Evolutionary conservation across 2,329 filamentous ascomycete genomes (phyloP).

Genomic region (Xylariomycetidae sp.): DNA sequence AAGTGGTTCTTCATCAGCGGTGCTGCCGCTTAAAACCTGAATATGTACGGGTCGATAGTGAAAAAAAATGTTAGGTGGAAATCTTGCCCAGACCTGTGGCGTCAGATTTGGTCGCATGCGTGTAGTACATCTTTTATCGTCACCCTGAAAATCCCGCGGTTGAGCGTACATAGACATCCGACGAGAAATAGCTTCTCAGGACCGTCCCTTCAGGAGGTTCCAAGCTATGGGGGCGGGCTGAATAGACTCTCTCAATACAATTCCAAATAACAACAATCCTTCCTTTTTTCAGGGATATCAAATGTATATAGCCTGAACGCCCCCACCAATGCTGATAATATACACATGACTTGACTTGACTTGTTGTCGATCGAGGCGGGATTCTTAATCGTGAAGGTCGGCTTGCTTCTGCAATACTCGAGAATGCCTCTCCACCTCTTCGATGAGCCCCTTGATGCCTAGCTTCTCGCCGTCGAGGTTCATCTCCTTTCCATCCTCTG

Average conservation of each 20-base stretch:
- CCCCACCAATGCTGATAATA: too few species aligned
- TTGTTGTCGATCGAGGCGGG: too few species aligned
- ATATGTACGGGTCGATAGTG: slow-evolving; percentile 26
- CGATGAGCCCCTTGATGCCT: slow-evolving; percentile 79
- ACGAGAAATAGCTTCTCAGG: too few species aligned
- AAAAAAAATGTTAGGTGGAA: too few species aligned
- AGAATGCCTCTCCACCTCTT: slow-evolving; percentile 88
- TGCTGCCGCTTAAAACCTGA: slow-evolving; percentile 65
- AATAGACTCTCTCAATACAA: too few species aligned
- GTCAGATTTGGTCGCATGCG: slow-evolving; percentile 21
- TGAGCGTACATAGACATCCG: too few species aligned
- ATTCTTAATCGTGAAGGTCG: slow-evolving; percentile 58
- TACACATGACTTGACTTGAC: too few species aligned
- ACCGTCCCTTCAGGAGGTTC: too few species aligned
- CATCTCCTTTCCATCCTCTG: slow-evolving; percentile 92
- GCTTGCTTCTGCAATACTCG: slow-evolving; percentile 76
- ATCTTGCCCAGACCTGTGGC: slow-evolving; percentile 7
- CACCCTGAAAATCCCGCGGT: too few species aligned
- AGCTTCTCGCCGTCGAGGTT: slow-evolving; percentile 74
- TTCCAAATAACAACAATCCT: too few species aligned
- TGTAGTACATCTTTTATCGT: slow-evolving; percentile 4
- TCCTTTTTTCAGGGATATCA: too few species aligned
- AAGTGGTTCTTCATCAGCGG: slow-evolving; percentile 99
- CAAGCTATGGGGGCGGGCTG: too few species aligned
- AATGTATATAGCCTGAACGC: slow-evolving; percentile 17